Conservation (phyloP, 768 basidiomycete genomes). For the Leccinum rimulosum region DNA sequence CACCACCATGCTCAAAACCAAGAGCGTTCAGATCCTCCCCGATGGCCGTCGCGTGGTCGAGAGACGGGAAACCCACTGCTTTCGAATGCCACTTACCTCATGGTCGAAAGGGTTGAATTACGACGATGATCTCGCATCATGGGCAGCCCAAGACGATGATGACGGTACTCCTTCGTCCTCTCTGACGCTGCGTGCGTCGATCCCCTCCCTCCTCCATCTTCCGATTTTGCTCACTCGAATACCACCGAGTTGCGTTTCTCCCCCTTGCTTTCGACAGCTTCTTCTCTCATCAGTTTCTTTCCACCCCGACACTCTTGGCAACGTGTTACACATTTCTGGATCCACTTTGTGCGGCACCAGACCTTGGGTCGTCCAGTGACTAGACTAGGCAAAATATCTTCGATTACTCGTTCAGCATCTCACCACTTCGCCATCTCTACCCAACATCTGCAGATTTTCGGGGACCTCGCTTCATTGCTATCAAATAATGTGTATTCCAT, state of each 20-base stretch:
- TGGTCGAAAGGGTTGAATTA: constrained; percentile 60
- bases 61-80: constrained; percentile 68
- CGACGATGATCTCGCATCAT: constrained; percentile 33
- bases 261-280: constrained; percentile 2
- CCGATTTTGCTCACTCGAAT: constrained; percentile 17
- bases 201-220: constrained; percentile 8
- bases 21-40: constrained; percentile 77
- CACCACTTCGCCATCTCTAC: too few relatives aligned
- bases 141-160: constrained; percentile 19
- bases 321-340: constrained; percentile 61
- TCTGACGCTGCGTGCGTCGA: constrained; percentile 4
- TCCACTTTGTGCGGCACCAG: constrained; percentile 68
- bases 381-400: constrained; percentile 39
- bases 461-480: too few relatives aligned
- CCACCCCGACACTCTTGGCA: constrained; percentile 38
- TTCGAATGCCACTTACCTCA: constrained; percentile 91
- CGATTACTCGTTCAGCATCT: too few relatives aligned
- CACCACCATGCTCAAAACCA: constrained; percentile 93
- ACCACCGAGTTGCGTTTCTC: constrained; percentile 8
- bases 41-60: constrained; percentile 90
- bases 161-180: constrained; percentile 4
- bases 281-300: constrained; percentile 9
- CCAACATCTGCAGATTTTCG: too few relatives aligned
- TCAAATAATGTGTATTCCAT: too few relatives aligned
- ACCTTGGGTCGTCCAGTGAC: constrained; percentile 90